These are phyloP conservation scores for Botrytis byssoidea DNA, from an alignment of 2,329 filamentous ascomycete genomes.

Conservation along the genomic window DNA sequence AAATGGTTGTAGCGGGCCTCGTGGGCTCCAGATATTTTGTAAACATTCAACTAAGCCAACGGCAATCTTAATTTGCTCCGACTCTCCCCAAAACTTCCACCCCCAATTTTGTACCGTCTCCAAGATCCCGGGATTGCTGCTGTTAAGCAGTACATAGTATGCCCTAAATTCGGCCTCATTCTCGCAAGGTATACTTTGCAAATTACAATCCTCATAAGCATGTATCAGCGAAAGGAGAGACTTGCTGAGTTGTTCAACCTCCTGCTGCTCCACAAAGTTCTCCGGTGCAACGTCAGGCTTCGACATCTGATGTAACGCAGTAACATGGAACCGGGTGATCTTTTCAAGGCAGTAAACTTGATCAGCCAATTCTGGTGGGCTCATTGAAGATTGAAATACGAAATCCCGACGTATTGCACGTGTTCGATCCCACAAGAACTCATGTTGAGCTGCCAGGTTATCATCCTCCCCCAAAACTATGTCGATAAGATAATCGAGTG, in stretches of 20 bases:
- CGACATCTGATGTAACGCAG: conserved; percentile 62
- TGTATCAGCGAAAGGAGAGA: conserved; percentile 64
- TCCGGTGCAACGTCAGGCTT: conserved; percentile 54
- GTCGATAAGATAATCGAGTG: conserved; percentile 63
- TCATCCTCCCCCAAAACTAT: conserved; percentile 54
- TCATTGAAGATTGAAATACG: conserved; percentile 63
- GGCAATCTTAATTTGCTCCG: conserved; percentile 60
- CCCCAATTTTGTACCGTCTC: conserved; percentile 58
- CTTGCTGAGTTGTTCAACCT: conserved; percentile 66
- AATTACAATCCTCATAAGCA: conserved; percentile 63
- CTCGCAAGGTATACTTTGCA: conserved; percentile 55
- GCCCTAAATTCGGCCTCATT: conserved; percentile 67
- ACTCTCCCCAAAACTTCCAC: conserved; percentile 53
- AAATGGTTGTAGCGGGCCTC: conserved; percentile 54
- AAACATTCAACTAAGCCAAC: conserved; percentile 59
- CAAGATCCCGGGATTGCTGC: conserved; percentile 55
- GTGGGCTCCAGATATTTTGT: conserved; percentile 56
- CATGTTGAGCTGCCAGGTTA: conserved; percentile 55
- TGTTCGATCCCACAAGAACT: conserved; percentile 67
- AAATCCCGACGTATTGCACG: conserved; percentile 67
- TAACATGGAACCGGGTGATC: conserved; percentile 66
- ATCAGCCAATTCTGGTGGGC: conserved; percentile 51
- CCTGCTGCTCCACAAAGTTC: conserved; percentile 65
- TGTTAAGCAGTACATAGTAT: conserved; percentile 63
- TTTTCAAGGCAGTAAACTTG: conserved; percentile 65